Percentiles rank a stretch among this genome's conserved stretches.
Evolutionary conservation across 2,329 filamentous ascomycete genomes (phyloP).

Genomic region (Teratosphaeria viscida): DNA sequence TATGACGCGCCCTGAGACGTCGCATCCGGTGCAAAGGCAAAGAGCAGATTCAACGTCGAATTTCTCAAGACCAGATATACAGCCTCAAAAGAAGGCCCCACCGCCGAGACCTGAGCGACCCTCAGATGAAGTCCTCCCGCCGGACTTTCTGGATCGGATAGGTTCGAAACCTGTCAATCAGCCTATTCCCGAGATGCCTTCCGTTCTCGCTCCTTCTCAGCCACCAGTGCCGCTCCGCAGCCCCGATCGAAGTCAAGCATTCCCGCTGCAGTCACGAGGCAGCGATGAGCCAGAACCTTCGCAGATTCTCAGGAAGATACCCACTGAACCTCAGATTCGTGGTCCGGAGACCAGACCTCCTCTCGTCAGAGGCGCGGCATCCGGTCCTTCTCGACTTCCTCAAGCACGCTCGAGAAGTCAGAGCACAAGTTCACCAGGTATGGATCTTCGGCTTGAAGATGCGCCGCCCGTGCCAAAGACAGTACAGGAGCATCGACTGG

Average conservation of each 20-base stretch:
- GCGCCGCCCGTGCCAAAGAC: slow-evolving; percentile 24
- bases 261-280: slow-evolving; percentile 6
- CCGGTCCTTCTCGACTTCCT: slow-evolving; percentile 6
- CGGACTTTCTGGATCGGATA: slow-evolving; percentile 17
- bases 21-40: slow-evolving; percentile 1
- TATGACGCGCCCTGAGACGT: slow-evolving; percentile 5
- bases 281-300: slow-evolving; percentile 1
- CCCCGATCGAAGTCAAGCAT: slow-evolving; percentile 12
- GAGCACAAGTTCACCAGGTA: slow-evolving; percentile 13
- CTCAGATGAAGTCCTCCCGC: slow-evolving; percentile 18
- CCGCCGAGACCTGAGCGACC: slow-evolving; percentile 23
- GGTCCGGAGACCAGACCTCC: slow-evolving; percentile 7
- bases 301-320: slow-evolving; percentile 5
- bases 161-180: slow-evolving; percentile 9
- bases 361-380: neutral
- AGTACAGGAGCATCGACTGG: slow-evolving; percentile 16
- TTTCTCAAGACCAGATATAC: slow-evolving; percentile 5
- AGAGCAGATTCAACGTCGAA: slow-evolving; percentile 2
- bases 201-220: slow-evolving; percentile 8
- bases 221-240: slow-evolving; percentile 4
- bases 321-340: slow-evolving; percentile 12
- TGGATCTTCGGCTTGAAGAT: slow-evolving; percentile 20
- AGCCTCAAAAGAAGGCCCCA: slow-evolving; percentile 11
- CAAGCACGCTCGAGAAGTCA: slow-evolving; percentile 7
- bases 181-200: slow-evolving; percentile 8